Base-by-base conservation (phyloP, 2,329 filamentous ascomycete genomes). In the Hypomyces perniciosus region DNA sequence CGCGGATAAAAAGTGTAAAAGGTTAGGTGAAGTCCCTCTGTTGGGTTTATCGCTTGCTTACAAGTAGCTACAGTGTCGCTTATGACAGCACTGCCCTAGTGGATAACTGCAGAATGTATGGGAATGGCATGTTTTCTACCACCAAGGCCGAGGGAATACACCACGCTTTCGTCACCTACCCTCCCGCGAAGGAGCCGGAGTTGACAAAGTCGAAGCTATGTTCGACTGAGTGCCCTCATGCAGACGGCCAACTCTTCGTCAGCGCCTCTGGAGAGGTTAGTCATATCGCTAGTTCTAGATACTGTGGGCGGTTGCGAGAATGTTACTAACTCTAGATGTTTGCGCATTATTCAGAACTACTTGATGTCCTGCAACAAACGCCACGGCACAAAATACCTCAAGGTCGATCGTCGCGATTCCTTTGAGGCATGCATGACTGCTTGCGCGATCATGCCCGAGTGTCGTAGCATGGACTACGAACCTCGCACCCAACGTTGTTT, bases 381-480 rank as follows among this genome's bases (percentile, higher is more conserved):
- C n/a, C 50, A 53, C 27, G 52, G 52, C n/a, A 56, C 54, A n/a
- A 54, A 44, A 1, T 39, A 48, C 37, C 54, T 54, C 47, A 47
- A 44, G 10, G 31, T 40, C 20, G 46, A 52, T 20, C 49, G 46
- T 8, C 37, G 43, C 28, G 46, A 35, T 6, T 40, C 43, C 20
- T 52, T 40, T 20, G 52, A 51, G 20, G 28, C 50, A 8, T 56
- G 47, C 47, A 53, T 56, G 43, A 29, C 31, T 7, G 48, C 54
- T 13, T 54, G 54, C 9, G 52, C 29, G 30, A 40, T 40, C 39
- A 48, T 54, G 50, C 56, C 56, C 20, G 54, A 50, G 27, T 57
- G 56, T 34, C 52, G 44, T 44, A 56, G 54, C 33, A 52, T 51
- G 9, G 54, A 56, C 40, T 57, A 54, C 37, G 56, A 57, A 39